Percentiles rank a stretch among this genome's conserved stretches.
Conservation (phyloP, 1,284 basidiomycete genomes). For the Microbotryomycetes sp. region DNA sequence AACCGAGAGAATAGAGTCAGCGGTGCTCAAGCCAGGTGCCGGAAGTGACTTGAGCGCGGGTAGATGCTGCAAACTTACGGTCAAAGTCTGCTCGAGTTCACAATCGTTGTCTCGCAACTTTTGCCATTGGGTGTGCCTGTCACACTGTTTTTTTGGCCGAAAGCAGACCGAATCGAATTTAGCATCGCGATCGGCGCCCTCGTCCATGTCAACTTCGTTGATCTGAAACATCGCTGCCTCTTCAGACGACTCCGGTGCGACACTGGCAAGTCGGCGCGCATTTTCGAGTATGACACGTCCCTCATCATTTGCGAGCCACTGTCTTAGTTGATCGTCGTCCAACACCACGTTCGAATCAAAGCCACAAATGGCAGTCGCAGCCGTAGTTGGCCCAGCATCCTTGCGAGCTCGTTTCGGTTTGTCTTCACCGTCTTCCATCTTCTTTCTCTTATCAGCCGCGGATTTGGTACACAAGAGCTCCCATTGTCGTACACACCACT, state of each 20-base stretch:
- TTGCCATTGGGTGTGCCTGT: conserved; percentile 74
- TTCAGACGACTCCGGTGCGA: conserved; percentile 52
- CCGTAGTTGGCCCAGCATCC: not conserved
- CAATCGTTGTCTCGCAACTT: conserved; percentile 63
- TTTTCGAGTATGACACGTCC: conserved; percentile 28
- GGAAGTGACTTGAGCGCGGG: too few relatives aligned
- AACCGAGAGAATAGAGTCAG: too few relatives aligned
- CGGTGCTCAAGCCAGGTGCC: not conserved
- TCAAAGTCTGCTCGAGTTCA: conserved; percentile 54
- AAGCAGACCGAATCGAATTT: conserved; percentile 53
- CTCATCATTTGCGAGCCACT: conserved; percentile 49
- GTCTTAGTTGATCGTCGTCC: conserved; percentile 64
- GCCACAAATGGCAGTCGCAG: conserved; percentile 52
- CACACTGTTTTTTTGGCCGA: conserved; percentile 62
- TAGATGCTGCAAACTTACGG: conserved; percentile 30
- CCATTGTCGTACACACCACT: conserved; percentile 25
- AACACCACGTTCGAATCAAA: conserved; percentile 77
- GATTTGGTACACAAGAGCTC: conserved; percentile 29
- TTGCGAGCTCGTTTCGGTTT: conserved; percentile 10
- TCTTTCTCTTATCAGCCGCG: conserved; percentile 18
- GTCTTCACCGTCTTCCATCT: not conserved
- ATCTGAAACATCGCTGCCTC: conserved; percentile 42
- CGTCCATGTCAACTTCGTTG: conserved; percentile 40
- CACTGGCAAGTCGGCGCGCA: conserved; percentile 12
- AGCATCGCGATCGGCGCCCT: conserved; percentile 1